Percentiles rank a stretch among this genome's conserved stretches.
Conservation (phyloP, 2,329 filamentous ascomycete genomes). For the Hirsutella thompsonii region DNA sequence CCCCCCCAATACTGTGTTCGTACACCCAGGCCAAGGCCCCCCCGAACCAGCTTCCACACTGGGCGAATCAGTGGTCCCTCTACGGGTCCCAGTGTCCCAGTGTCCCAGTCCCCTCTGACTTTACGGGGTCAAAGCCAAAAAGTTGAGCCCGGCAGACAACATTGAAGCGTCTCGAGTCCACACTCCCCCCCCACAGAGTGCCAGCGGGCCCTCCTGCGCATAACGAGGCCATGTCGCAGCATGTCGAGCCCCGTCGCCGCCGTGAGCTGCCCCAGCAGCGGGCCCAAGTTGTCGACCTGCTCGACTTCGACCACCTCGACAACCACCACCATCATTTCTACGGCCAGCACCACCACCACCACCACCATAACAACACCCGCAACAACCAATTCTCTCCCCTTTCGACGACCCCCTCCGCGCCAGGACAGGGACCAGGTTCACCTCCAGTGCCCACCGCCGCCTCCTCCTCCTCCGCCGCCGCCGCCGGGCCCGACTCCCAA, state of each 20-base stretch:
- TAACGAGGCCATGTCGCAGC: conserved; percentile 36
- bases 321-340: conserved; percentile 3
- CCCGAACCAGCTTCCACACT: too few species aligned
- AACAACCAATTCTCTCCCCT: too few species aligned
- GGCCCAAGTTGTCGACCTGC: too few species aligned
- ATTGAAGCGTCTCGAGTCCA: neutral
- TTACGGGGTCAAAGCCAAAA: neutral
- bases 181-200: conserved; percentile 2
- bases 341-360: neutral
- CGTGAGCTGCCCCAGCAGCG: conserved; percentile 9
- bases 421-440: too few species aligned
- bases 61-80: too few species aligned
- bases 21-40: too few species aligned
- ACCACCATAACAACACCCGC: neutral
- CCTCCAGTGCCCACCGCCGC: neutral
- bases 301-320: conserved; percentile 14
- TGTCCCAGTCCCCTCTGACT: too few species aligned
- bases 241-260: conserved; percentile 33
- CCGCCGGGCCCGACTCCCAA: neutral
- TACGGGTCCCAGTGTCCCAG: too few species aligned
- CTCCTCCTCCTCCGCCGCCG: neutral
- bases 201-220: conserved; percentile 6
- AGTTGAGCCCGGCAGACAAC: neutral
- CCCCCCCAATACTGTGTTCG: too few species aligned
- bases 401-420: too few species aligned